Evolutionary conservation across 139 green algal genomes (phyloP).

Genomic region (Chlorella vulgaris): DNA sequence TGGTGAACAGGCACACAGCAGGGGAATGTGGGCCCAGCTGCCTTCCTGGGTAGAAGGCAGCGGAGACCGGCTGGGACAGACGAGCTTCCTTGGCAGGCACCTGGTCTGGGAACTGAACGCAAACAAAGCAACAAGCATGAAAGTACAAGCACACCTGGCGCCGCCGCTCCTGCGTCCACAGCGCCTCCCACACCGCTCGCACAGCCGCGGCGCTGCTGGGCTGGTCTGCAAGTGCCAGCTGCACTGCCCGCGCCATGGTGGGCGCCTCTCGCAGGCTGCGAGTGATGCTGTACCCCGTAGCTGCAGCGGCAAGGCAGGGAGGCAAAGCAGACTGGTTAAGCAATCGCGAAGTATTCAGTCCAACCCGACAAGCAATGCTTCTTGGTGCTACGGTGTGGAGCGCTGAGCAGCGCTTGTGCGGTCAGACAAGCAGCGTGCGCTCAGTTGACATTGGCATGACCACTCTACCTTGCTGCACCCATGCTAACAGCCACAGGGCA

Average conservation of each 20-base stretch:
- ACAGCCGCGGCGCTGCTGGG: constrained; percentile 49
- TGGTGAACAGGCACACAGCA: background rate
- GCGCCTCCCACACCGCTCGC: constrained; percentile 72
- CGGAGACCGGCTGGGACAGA: background rate
- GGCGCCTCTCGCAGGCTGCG: constrained; percentile 84
- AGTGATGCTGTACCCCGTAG: constrained; percentile 91
- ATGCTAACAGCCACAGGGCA: too few relatives aligned
- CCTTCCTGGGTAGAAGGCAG: too few relatives aligned
- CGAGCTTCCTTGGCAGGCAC: too few relatives aligned
- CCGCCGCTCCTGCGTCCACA: constrained; percentile 87
- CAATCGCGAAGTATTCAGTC: too few relatives aligned
- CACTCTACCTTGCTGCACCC: too few relatives aligned
- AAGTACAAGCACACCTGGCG: constrained; percentile 58
- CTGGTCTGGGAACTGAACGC: background rate
- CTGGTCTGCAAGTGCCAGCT: constrained; percentile 41
- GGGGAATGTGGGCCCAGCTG: background rate
- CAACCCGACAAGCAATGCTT: too few relatives aligned
- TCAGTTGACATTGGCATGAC: too few relatives aligned
- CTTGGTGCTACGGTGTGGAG: too few relatives aligned
- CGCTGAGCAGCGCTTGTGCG: too few relatives aligned
- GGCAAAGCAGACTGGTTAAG: background rate
- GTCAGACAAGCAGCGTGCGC: too few relatives aligned
- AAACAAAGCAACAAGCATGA: background rate
- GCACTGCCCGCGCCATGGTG: constrained; percentile 69
- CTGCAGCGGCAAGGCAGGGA: background rate